Percentiles rank a stretch among this genome's conserved stretches.
Evolutionary conservation across 2,329 filamentous ascomycete species (phyloP).

Genomic region (Chaetomiaceae sp.): DNA sequence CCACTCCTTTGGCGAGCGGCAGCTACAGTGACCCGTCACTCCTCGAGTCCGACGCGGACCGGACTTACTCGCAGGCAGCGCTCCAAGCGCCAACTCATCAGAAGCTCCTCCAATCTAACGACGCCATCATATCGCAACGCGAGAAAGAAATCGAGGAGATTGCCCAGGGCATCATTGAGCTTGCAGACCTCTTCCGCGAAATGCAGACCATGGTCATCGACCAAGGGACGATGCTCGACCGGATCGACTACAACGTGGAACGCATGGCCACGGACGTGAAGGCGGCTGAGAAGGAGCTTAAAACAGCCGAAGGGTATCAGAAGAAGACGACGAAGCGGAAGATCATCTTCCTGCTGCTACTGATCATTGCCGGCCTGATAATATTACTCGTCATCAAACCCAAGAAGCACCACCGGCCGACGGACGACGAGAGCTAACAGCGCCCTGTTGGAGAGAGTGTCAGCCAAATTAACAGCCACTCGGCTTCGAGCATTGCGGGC

Average conservation of each 20-base stretch:
- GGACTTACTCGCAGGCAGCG: slow-evolving; percentile 84
- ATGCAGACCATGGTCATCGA: slow-evolving; percentile 94
- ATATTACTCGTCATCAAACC: slow-evolving; percentile 80
- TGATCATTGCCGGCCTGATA: slow-evolving; percentile 81
- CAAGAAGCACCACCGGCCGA: slow-evolving; percentile 42
- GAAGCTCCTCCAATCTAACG: slow-evolving; percentile 67
- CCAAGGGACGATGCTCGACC: slow-evolving; percentile 84
- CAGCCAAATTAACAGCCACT: not conserved
- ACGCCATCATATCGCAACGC: slow-evolving; percentile 80
- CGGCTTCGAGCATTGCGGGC: not conserved
- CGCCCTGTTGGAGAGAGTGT: not conserved
- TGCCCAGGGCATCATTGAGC: slow-evolving; percentile 93
- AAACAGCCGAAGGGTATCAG: slow-evolving; percentile 84
- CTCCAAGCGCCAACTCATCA: slow-evolving; percentile 73
- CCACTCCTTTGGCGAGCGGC: slow-evolving; percentile 41
- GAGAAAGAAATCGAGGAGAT: slow-evolving; percentile 98
- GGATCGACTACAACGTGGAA: slow-evolving; percentile 98
- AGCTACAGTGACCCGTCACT: slow-evolving; percentile 78
- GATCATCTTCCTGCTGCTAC: slow-evolving; percentile 79
- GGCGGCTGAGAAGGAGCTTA: slow-evolving; percentile 86
- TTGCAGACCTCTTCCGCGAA: slow-evolving; percentile 95
- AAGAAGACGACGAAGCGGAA: slow-evolving; percentile 84
- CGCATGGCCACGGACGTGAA: slow-evolving; percentile 92
- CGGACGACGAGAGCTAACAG: slow-evolving; percentile 1
- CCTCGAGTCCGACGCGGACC: slow-evolving; percentile 89